Evolutionary conservation across 371 early-diverging fungal genomes (phyloP), one percentile per base, ranked within the genome.

Genomic region (Mucor circinelloides): DNA sequence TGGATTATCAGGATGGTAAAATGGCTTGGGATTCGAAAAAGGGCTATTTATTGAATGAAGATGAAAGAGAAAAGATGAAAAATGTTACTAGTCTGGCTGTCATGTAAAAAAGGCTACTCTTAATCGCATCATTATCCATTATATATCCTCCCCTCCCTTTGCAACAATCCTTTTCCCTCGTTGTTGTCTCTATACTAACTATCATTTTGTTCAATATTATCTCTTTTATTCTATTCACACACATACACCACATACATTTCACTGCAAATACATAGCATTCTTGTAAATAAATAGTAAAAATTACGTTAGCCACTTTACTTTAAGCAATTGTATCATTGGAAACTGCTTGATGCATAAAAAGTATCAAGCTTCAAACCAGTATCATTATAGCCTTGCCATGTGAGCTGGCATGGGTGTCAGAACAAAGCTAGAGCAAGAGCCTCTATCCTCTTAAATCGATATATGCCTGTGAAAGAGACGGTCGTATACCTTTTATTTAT

Each of bases 31-130:
- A 78, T 50, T 28, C 56, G 21, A 46, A 57, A 4, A 68, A 71
- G 42, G 77, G 80, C 10, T 79, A 68, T 55, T 42, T 82, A 30
- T 57, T 82, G 42, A 66, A 65, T 40, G 75, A 78, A 44, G 57
- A 70, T 4, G 80, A 82, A 58, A 70, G 80, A 38, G 77, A 75
- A 56, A 27, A 31, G 2, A 79, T 75, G 82, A 82, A 79, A 52
- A 70, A 68, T 28, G 74, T 81, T 6, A 75, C 77, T 3, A 78
- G 77, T 50, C 67, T 78, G 12, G 44, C 67, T 6, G 69, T 73
- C 32, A 57, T 71, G 25, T 77, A 74, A 50, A 50, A 50, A 50
- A 50, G 10, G 10, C 13, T 40, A 17, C 40, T 17, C 40, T 40
- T 15, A 17, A 40, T 40, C 40, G 40, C 40, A 17, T 40, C 17